Base-by-base conservation (phyloP, 1,139 yeast genomes). In the Scheffersomyces lignicola region DNA sequence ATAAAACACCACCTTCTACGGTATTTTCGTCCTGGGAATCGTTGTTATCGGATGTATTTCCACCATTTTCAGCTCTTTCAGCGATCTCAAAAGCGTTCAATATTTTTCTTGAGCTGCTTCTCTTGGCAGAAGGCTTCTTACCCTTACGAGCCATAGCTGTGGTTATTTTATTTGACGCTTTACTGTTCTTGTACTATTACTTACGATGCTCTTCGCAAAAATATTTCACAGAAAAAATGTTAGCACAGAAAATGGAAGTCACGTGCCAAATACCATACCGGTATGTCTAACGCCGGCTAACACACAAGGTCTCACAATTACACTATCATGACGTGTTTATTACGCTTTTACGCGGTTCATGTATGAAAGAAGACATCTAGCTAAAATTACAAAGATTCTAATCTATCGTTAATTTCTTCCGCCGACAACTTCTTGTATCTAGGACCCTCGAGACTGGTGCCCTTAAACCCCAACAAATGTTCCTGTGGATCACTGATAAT, bases 371-470 rank as follows among this genome's bases (percentile, higher is more conserved):
- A n/a, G n/a, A n/a, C n/a, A n/a, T n/a, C n/a, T n/a, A n/a, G n/a
- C n/a, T n/a, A 20, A 20, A 11, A 15, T 60, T 72, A 90, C 69
- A 90, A 77, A 41, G 96, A 88, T 51, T 89, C 96, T 56, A 92
- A 74, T 65, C 97, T 83, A 68, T 92, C 98, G 61, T 89, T 87
- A 54, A 92, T 87, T 65, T 92, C 97, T 62, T 90, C 95, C 9
- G 95, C 73, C 21, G 90, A 65, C 51, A 92, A 74, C 57, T 83
- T 85, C 58, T 83, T 83, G 63, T 85, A 89, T 53, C 97, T 75
- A 39, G 98, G 97, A 10, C 98, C 97, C 35, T 63, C 67, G 18
- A 74, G 81, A 39, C 71, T 74, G n/a, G 88, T 89, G 39, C 97
- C 97, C 52, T 76, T 77, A 62, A 82, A 88, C 0, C 97, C 97